Evolutionary conservation across 2,329 filamentous ascomycete species (phyloP), one percentile per base, ranked within the genome.

Genomic region (Tothia fuscella): DNA sequence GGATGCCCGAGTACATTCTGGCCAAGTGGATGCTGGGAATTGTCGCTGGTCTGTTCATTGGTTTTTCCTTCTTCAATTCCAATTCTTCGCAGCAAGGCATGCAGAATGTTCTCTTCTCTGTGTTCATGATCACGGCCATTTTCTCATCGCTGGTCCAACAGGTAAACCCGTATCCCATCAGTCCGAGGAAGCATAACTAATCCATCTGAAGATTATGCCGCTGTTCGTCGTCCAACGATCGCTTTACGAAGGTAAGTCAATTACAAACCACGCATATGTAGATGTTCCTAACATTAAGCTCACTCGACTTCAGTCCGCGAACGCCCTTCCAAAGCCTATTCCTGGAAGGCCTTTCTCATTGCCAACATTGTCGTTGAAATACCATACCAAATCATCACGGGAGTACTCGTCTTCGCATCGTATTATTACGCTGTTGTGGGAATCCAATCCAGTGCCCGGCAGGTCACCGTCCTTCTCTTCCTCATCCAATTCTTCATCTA

Each of bases 301-400:
- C n/a, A n/a, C n/a, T n/a, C n/a, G n/a, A n/a, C n/a, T n/a, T n/a
- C n/a, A n/a, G 70, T 68, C 10, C 72, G 73, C 42, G 73, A 78
- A 51, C 63, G 72, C 4, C 72, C 78, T 0, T 76, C 71, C 56
- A 84, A 85, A 53, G 68, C 77, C 0, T 88, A 87, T 62, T 82
- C 77, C 0, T 87, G 82, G 82, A 33, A 41, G 30, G 39, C 39
- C 6, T 86, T 87, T 60, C 71, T 87, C 56, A 61, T 80, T 3
- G 73, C 78, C 53, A 83, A 84, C 53, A 73, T 86, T 41, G 39
- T 82, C 3, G 80, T 82, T 37, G 82, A 88, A 55, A 66, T 85
- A 1, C 80, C 80, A 0, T 87, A 70, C 60, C 68, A 75, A 40
- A 66, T 76, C 26, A 42, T 84, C 7, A 72, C 76, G 2, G 77